A percentile compares a stretch with the other conserved stretches of the same genome.
These are phyloP conservation scores for Quercus parvula DNA, from an alignment of 306 rosid genomes.

Conservation along the genomic window DNA sequence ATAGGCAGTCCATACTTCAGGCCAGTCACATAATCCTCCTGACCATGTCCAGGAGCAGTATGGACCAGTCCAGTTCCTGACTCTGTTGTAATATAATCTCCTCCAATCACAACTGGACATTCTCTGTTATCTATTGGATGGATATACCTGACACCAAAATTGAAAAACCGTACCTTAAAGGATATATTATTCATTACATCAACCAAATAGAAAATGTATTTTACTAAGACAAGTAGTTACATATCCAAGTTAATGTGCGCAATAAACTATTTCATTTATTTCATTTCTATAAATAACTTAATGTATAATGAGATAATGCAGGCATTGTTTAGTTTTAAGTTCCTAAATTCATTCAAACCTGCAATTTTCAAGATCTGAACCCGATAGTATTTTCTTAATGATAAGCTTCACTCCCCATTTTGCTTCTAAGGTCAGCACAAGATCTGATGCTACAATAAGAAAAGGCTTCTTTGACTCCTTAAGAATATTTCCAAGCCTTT, in stretches of 20 bases:
- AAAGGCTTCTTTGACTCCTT: conserved; percentile 70
- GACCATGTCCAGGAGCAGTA: conserved; percentile 99
- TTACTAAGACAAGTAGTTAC: conserved; percentile 10
- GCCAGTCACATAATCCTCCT: conserved; percentile 93
- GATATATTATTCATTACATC: conserved; percentile 6
- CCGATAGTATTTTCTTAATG: conserved; percentile 55
- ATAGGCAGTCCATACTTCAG: conserved; percentile 86
- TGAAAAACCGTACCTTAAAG: conserved; percentile 12
- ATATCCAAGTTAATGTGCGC: conserved; percentile 8
- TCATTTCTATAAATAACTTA: background rate
- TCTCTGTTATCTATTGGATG: conserved; percentile 77
- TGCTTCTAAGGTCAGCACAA: conserved; percentile 81
- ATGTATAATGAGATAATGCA: conserved; percentile 2
- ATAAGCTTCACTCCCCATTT: conserved; percentile 82
- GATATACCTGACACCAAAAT: conserved; percentile 56
- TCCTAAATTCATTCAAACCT: conserved; percentile 44
- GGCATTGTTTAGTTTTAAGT: conserved; percentile 13
- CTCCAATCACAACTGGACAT: conserved; percentile 84
- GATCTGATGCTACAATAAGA: conserved; percentile 85
- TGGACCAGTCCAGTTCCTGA: conserved; percentile 98
- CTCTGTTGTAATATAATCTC: conserved; percentile 93
- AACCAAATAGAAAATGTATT: background rate
- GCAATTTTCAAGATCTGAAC: conserved; percentile 90
- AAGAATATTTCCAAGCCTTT: conserved; percentile 59
- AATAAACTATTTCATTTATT: background rate